Base-by-base conservation (phyloP, 306 rosid genomes). In the Argentina anserina region DNA sequence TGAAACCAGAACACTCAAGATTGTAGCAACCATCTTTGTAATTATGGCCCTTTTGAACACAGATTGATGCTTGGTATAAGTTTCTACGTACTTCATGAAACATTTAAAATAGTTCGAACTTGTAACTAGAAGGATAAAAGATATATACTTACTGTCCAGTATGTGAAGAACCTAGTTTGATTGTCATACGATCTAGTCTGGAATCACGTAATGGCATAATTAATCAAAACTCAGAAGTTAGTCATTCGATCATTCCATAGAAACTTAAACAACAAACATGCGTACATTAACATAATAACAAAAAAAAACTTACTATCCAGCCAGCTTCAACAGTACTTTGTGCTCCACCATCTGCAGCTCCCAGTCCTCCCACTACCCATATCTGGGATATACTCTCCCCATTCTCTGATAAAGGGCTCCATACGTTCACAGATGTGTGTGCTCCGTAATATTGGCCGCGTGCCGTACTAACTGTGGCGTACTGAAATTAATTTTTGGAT, bases 1-100 rank as follows among this genome's bases (percentile, higher is more conserved):
- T 65, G 39, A 80, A 80, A 37, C 84, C 80, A 4, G 84, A 69
- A 50, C 84, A 75, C 0, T 65, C 14, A 28, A 52, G 65, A 70
- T 70, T 61, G 77, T 42, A 65, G 55, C 80, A 80, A 39, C 80
- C 84, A 7, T 49, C 46, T 36, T 28, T 4, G 28, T 75, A 80
- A 46, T 25, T 37, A 40, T 70, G 69, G 4, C 70, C 56, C 84
- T 80, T 26, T 13, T 15, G 12, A n/a, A 37, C 50, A 55, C 40
- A 45, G 1, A 28, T 33, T 5, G 36, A 33, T n/a, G 47, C 69
- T n/a, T n/a, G n/a, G 13, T 55, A 55, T 56, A 53, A 21, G 31
- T 25, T 21, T 9, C 1, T 23, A 23, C 11, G 1, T 40, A 8
- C 29, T 23, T 9, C 60, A 53, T 3, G 31, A 33, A 9, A 23